Percentiles rank a stretch among this genome's conserved stretches.
Evolutionary conservation across 352 stramenopile genomes (phyloP).

Genomic region (Thraustochytrium sp.): DNA sequence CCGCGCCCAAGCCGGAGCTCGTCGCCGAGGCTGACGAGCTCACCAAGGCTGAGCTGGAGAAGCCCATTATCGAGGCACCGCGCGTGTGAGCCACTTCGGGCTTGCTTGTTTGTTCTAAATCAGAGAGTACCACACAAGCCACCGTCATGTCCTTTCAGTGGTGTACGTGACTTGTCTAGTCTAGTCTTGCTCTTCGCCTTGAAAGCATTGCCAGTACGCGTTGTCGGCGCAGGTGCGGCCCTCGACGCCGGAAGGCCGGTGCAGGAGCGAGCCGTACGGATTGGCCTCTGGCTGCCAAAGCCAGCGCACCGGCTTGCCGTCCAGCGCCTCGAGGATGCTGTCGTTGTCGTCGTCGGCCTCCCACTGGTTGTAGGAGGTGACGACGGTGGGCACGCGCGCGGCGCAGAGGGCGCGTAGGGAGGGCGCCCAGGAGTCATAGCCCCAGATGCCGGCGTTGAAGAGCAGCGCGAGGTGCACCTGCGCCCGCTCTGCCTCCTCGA

Average conservation of each 20-base stretch:
- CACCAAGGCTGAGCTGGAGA: not conserved
- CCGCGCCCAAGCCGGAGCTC: too few relatives aligned
- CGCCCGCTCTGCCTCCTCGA: not conserved
- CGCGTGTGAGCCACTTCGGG: not conserved
- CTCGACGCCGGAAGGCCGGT: not conserved
- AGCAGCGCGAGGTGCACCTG: not conserved
- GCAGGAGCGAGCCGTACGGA: not conserved
- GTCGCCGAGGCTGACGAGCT: too few relatives aligned
- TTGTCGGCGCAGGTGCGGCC: slow-evolving; percentile 12
- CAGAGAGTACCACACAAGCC: not conserved
- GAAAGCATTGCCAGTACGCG: slow-evolving; percentile 22
- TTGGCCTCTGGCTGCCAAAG: not conserved
- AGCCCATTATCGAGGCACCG: not conserved
- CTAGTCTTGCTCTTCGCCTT: not conserved
- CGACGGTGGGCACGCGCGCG: not conserved
- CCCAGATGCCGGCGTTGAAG: slow-evolving; percentile 34
- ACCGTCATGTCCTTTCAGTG: not conserved
- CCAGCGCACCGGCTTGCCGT: not conserved
- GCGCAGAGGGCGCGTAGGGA: not conserved
- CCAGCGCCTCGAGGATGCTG: not conserved
- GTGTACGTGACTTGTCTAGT: not conserved
- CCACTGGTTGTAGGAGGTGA: slow-evolving; percentile 31
- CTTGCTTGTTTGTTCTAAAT: not conserved
- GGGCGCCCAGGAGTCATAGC: slow-evolving; percentile 15
- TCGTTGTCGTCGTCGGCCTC: slow-evolving; percentile 26